phyloP scores from a whole-genome alignment of 2,329 filamentous ascomycete species.

The Stromatinia cepivora region DNA sequence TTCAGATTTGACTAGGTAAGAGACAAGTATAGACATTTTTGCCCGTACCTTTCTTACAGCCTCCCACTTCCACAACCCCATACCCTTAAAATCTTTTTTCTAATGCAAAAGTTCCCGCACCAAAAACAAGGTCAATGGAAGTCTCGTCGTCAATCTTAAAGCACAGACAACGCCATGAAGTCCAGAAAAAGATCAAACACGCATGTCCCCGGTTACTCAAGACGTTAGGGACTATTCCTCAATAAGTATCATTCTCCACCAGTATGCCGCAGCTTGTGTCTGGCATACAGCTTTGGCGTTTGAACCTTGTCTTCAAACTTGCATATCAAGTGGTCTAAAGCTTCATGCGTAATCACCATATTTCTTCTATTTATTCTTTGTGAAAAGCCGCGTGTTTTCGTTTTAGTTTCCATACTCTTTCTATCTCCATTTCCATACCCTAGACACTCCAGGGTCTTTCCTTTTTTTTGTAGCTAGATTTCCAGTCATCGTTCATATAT shows the following conservation, averaged over 20 bases:
- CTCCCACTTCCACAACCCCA: neutral
- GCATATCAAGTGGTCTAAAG: conserved; percentile 31
- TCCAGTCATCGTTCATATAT: conserved; percentile 30
- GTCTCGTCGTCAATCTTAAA: neutral
- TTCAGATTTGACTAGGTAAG: neutral
- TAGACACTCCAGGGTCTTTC: conserved; percentile 19
- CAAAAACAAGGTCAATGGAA: neutral
- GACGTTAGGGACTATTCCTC: conserved; percentile 30
- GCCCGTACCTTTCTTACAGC: neutral
- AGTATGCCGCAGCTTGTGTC: conserved; percentile 37
- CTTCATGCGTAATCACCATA: conserved; percentile 34
- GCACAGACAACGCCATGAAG: conserved; percentile 33
- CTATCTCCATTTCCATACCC: conserved; percentile 1
- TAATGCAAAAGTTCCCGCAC: neutral
- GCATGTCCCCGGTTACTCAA: conserved; percentile 22
- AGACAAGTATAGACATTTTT: neutral
- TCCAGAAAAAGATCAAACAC: conserved; percentile 20
- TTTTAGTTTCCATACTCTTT: conserved; percentile 23
- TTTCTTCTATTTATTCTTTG: conserved; percentile 20
- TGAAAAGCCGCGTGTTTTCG: conserved; percentile 34
- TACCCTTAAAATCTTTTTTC: neutral
- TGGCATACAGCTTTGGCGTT: conserved; percentile 35
- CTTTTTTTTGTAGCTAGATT: conserved; percentile 31
- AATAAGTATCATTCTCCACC: conserved; percentile 31
- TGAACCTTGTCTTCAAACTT: conserved; percentile 31